Percentiles rank a stretch among this genome's conserved stretches.
These are phyloP conservation scores for Dianthus caryophyllus DNA, from an alignment of 148 eudicot genomes.

Conservation along the genomic window DNA sequence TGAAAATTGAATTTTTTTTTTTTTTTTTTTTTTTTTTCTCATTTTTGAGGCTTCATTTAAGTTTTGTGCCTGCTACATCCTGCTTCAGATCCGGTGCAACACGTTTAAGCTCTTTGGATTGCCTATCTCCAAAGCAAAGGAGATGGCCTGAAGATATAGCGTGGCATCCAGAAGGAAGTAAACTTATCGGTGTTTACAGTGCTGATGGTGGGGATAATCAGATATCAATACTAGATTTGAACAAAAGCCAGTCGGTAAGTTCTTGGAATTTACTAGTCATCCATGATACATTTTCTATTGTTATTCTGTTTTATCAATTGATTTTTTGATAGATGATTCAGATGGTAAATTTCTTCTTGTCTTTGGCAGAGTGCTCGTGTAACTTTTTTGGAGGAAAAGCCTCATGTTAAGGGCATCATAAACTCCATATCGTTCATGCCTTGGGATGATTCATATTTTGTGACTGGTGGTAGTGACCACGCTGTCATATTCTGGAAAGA, in stretches of 20 bases:
- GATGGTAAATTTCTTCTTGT: constrained; percentile 6
- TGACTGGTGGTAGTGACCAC: constrained; percentile 93
- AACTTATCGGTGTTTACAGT: constrained; percentile 61
- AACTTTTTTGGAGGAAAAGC: constrained; percentile 66
- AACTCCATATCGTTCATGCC: constrained; percentile 86
- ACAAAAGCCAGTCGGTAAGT: constrained; percentile 57
- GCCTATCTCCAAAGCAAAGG: constrained; percentile 67
- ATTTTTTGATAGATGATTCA: neutral
- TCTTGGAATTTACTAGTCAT: neutral
- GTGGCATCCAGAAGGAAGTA: constrained; percentile 89
- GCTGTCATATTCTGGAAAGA: constrained; percentile 80
- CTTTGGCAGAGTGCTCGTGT: constrained; percentile 61
- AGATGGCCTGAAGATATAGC: constrained; percentile 99
- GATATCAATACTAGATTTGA: constrained; percentile 68
- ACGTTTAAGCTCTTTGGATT: constrained; percentile 62
- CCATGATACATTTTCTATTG: neutral
- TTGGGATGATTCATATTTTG: constrained; percentile 73
- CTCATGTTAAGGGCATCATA: constrained; percentile 81
- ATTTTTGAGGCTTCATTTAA: constrained; percentile 2
- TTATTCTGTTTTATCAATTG: neutral
- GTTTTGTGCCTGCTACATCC: constrained; percentile 17
- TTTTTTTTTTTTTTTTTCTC: neutral
- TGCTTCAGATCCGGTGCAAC: constrained; percentile 71
- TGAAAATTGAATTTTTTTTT: neutral
- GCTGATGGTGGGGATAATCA: constrained; percentile 95